Conservation (phyloP, 1,139 yeast genomes). For the Suhomyces terraborum region DNA sequence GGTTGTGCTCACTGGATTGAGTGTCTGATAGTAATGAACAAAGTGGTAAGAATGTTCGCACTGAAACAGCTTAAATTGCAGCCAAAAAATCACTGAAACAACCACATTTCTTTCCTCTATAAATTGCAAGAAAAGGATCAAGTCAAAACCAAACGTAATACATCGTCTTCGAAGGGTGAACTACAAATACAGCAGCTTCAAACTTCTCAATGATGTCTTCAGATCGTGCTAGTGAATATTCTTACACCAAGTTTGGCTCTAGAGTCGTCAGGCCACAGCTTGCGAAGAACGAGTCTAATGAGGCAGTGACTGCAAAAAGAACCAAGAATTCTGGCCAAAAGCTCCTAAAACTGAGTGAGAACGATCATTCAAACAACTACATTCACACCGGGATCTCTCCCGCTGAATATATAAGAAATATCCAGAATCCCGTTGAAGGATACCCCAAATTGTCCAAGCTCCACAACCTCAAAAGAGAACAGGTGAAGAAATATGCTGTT, state of each 20-base stretch:
- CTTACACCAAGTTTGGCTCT: conserved; percentile 17
- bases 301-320: not conserved
- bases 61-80: conserved; percentile 10
- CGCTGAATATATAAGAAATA: conserved; percentile 63
- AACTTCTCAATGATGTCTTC: not conserved
- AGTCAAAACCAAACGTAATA: too few species aligned
- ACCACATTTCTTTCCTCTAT: not conserved
- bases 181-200: too few species aligned
- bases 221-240: conserved; percentile 9
- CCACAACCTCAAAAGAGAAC: conserved; percentile 61
- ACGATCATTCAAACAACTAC: conserved; percentile 73
- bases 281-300: not conserved
- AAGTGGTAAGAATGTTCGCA: conserved; percentile 1
- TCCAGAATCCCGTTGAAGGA: conserved; percentile 68
- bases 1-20: too few species aligned
- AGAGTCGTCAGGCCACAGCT: conserved; percentile 2
- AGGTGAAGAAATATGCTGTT: conserved; percentile 48
- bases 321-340: not conserved
- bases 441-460: conserved; percentile 79
- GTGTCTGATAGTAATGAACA: not conserved
- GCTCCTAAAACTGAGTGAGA: conserved; percentile 20
- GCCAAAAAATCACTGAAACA: conserved; percentile 7
- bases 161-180: too few species aligned
- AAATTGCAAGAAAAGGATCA: not conserved
- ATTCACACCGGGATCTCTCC: conserved; percentile 63